Conservation (phyloP, 2,329 filamentous ascomycete genomes). For the Blastomyces parvus region DNA sequence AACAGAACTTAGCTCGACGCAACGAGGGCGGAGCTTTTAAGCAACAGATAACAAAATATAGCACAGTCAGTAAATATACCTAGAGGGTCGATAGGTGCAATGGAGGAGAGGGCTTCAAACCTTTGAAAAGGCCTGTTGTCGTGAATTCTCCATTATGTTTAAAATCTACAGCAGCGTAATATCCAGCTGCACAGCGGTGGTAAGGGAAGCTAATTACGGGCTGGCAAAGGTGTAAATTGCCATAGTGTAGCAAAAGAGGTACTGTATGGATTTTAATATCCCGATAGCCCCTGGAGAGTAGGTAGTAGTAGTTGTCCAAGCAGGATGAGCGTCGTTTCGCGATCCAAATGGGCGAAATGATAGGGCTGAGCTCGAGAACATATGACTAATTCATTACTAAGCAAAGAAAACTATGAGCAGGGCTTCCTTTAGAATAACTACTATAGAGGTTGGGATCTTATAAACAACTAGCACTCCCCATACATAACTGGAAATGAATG, state of each 20-base stretch:
- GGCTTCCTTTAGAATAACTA: no score
- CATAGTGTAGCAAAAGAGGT: not conserved
- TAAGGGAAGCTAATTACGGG: not conserved
- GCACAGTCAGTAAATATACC: constrained; percentile 3
- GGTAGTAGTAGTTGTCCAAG: not conserved
- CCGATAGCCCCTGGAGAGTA: not conserved
- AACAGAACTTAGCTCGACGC: constrained; percentile 49
- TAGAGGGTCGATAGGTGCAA: not conserved
- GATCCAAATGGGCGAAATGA: no score
- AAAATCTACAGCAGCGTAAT: not conserved
- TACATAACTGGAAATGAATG: no score
- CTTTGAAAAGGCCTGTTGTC: constrained; percentile 2
- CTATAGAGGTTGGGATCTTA: no score
- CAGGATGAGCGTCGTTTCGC: no score
- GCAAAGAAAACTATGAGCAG: no score
- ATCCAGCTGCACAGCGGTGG: not conserved
- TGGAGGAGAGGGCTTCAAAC: not conserved
- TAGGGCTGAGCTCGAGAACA: no score
- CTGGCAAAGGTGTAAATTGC: not conserved
- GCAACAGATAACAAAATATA: constrained; percentile 17
- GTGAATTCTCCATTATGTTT: not conserved
- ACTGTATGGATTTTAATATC: not conserved
- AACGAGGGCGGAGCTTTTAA: constrained; percentile 46
- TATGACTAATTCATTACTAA: not conserved
- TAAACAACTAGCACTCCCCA: no score